Conservation (phyloP, 1,284 basidiomycete genomes). For the Phylloboletellus chloephorus region DNA sequence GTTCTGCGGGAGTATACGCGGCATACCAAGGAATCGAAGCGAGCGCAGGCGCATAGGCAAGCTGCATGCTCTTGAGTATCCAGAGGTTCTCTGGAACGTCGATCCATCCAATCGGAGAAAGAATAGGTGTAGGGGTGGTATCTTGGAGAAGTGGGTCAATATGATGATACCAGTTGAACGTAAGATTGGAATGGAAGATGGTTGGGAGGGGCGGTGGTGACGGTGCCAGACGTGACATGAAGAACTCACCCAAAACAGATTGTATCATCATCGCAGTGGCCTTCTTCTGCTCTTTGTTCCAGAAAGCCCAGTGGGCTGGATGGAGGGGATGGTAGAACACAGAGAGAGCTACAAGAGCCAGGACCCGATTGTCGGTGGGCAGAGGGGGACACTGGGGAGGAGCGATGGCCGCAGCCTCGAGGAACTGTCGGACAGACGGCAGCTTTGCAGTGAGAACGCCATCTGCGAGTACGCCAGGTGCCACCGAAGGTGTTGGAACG, state of each 20-base stretch:
- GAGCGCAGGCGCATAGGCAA: constrained; percentile 26
- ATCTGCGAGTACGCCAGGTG: constrained; percentile 30
- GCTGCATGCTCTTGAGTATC: constrained; percentile 31
- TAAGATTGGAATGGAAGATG: constrained; percentile 8
- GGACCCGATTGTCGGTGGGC: constrained; percentile 27
- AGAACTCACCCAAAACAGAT: constrained; percentile 25
- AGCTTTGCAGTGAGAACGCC: constrained; percentile 30
- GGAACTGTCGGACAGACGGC: constrained; percentile 26
- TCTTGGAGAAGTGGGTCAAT: constrained; percentile 21
- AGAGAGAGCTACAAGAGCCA: constrained; percentile 31
- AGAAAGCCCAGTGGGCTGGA: constrained; percentile 30
- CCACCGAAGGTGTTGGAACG: constrained; percentile 24
- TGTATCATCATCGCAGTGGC: constrained; percentile 25
- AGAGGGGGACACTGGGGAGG: constrained; percentile 29
- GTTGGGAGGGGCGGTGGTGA: neutral
- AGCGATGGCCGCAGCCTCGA: constrained; percentile 22
- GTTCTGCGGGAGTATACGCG: constrained; percentile 28
- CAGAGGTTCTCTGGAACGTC: constrained; percentile 32
- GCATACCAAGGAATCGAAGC: constrained; percentile 26
- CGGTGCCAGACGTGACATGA: neutral
- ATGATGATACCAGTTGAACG: neutral
- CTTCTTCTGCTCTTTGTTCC: constrained; percentile 32
- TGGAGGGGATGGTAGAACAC: constrained; percentile 33
- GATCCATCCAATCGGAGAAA: constrained; percentile 34
- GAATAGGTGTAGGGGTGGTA: constrained; percentile 28